Percentiles rank a stretch among this genome's conserved stretches.
phyloP scores from a whole-genome alignment of 768 basidiomycete species.

The Rhodotorula taiwanensis region DNA sequence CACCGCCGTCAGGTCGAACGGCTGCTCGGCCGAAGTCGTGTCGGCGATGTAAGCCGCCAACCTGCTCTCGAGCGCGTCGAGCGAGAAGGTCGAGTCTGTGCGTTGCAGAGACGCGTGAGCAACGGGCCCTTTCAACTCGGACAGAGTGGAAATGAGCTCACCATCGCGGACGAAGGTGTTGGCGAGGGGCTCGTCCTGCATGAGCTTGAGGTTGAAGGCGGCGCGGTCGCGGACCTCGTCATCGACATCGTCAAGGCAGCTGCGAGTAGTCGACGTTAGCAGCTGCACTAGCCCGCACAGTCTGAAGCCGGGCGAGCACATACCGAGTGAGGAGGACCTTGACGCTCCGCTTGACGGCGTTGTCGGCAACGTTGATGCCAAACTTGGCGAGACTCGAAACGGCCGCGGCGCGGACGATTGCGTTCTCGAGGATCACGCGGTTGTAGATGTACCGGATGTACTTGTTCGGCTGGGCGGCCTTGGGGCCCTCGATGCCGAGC shows the following conservation, averaged over 20 bases:
- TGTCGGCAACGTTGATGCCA: constrained; percentile 78
- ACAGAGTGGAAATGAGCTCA: constrained; percentile 44
- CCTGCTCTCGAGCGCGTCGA: constrained; percentile 80
- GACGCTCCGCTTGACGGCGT: constrained; percentile 71
- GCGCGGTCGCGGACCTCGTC: constrained; percentile 98
- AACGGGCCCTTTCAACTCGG: background rate
- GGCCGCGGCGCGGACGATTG: constrained; percentile 92
- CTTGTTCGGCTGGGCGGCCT: constrained; percentile 91
- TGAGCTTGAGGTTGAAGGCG: constrained; percentile 80
- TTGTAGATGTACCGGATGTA: constrained; percentile 99
- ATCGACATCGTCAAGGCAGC: constrained; percentile 95
- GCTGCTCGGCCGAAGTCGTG: constrained; percentile 58
- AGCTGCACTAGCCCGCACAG: background rate
- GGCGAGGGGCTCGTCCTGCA: constrained; percentile 70
- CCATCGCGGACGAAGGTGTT: constrained; percentile 89
- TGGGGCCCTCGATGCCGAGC: constrained; percentile 91
- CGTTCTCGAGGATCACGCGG: constrained; percentile 95
- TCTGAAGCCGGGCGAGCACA: constrained; percentile 32
- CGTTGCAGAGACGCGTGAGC: background rate
- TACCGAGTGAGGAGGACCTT: constrained; percentile 77
- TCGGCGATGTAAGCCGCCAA: constrained; percentile 91
- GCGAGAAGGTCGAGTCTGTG: constrained; percentile 85
- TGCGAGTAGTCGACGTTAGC: constrained; percentile 42
- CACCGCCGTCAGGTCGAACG: constrained; percentile 76
- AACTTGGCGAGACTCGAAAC: constrained; percentile 94